Conservation (phyloP, 768 basidiomycete genomes). For the Agaricus sinodeliciosus region DNA sequence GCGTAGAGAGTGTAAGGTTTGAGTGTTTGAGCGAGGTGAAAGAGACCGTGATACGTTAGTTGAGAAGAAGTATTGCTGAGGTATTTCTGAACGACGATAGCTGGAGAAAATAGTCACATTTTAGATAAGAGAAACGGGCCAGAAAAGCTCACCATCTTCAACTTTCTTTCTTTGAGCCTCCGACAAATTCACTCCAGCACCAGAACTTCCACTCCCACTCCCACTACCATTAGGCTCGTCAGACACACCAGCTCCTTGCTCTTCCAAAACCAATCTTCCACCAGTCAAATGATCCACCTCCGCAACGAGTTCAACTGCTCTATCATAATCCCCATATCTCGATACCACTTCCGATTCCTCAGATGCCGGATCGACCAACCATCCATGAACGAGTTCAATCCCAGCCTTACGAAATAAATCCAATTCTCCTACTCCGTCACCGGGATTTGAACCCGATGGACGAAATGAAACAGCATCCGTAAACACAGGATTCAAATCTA, state of each 20-base stretch:
- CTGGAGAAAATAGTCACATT: conserved; percentile 28
- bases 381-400: conserved; percentile 82
- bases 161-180: conserved; percentile 57
- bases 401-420: conserved; percentile 80
- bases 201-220: conserved; percentile 15
- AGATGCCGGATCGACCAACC: conserved; percentile 72
- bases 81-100: conserved; percentile 60
- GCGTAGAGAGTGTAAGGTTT: conserved; percentile 55
- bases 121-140: background rate
- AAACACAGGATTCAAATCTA: conserved; percentile 86
- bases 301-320: conserved; percentile 65
- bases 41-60: conserved; percentile 83
- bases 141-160: conserved; percentile 52
- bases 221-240: conserved; percentile 12
- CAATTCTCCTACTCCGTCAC: conserved; percentile 62
- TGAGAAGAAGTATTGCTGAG: conserved; percentile 72
- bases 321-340: conserved; percentile 63
- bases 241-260: conserved; percentile 15
- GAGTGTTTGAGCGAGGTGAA: conserved; percentile 67
- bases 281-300: conserved; percentile 72
- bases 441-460: conserved; percentile 31
- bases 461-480: conserved; percentile 62
- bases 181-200: conserved; percentile 30
- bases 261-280: conserved; percentile 48
- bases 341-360: conserved; percentile 50